Base-by-base conservation (phyloP, 371 early-diverging fungal genomes). In the Mucor piriformis region DNA sequence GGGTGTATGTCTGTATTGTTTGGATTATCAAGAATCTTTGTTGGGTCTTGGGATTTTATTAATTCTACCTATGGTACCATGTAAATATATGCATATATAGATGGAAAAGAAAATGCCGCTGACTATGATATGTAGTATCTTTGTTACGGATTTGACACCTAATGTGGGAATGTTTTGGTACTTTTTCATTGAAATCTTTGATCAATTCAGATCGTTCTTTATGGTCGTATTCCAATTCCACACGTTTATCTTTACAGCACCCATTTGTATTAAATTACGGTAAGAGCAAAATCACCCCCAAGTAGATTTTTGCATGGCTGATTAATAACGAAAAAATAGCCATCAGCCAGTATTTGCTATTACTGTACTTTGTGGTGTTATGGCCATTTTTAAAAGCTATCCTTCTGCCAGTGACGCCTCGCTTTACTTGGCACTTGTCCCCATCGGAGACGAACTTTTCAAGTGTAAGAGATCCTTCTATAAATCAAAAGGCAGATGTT, bases 111-210 rank as follows among this genome's bases (percentile, higher is more conserved):
- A 3, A 18, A 8, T 29, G 29, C n/a, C 8, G 29, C 4, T 11
- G 33, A 23, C 42, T 18, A 55, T 16, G 40, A 37, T 54, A 27
- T 5, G 23, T 49, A 81, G 81, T 33, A 16, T 81, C 15, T 81
- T 74, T 53, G 51, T 94, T 18, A 77, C 85, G 21, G 97, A 98
- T 57, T 71, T 98, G 64, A 91, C 92, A 24, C 97, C 98, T n/a
- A 98, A 95, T 71, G 79, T 96, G 29, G 98, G 98, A 3, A 73
- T 97, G 63, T 95, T 86, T 69, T 98, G 99, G 99, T 98, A 98
- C 77, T 95, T 97, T 66, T 95, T 97, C 76, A 95, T 93, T 43
- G 97, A 98, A 69, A 93, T 98, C 73, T 98, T 98, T 83, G 95
- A 96, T 61, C 94, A 95, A 59, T 98, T 97, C 82, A 87, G 97